These are phyloP conservation scores for Pseudogymnoascus pannorum DNA, from an alignment of 2,329 filamentous ascomycete genomes.

Conservation along the genomic window DNA sequence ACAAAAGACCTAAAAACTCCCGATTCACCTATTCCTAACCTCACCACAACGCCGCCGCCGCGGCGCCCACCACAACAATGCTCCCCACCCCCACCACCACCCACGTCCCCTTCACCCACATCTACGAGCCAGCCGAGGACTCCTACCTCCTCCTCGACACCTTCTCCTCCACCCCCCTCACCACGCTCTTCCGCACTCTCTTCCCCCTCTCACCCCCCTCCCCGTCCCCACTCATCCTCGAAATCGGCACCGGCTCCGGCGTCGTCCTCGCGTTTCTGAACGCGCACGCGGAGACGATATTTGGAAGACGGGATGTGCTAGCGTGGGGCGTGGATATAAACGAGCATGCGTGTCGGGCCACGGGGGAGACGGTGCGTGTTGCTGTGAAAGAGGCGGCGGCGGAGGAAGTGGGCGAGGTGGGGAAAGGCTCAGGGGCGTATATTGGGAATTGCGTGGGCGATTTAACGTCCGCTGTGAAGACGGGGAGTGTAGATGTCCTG, in stretches of 20 bases:
- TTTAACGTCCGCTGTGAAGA: conserved; percentile 54
- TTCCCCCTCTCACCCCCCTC: conserved; percentile 42
- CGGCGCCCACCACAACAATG: conserved; percentile 45
- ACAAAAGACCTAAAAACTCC: background rate
- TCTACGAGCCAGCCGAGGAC: conserved; percentile 95
- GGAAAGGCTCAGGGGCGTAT: conserved; percentile 48
- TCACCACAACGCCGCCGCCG: background rate
- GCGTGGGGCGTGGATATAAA: conserved; percentile 81
- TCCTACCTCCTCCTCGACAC: conserved; percentile 92
- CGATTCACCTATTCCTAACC: background rate
- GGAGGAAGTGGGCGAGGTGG: conserved; percentile 23
- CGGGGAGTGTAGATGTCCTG: conserved; percentile 65
- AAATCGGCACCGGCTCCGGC: conserved; percentile 86
- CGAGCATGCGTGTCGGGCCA: conserved; percentile 70
- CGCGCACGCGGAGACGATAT: conserved; percentile 64
- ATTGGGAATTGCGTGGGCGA: conserved; percentile 65
- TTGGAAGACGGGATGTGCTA: conserved; percentile 64
- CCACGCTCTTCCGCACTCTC: conserved; percentile 55
- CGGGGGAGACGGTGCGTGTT: conserved; percentile 55
- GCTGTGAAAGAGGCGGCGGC: conserved; percentile 38
- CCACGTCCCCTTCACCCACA: conserved; percentile 78
- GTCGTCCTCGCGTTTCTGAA: conserved; percentile 86
- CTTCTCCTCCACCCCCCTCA: conserved; percentile 65
- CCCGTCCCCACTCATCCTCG: conserved; percentile 60
- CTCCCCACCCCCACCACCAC: conserved; percentile 89